Conservation (phyloP, 192 early-diverging fungal species). For the Backusella australiensis region DNA sequence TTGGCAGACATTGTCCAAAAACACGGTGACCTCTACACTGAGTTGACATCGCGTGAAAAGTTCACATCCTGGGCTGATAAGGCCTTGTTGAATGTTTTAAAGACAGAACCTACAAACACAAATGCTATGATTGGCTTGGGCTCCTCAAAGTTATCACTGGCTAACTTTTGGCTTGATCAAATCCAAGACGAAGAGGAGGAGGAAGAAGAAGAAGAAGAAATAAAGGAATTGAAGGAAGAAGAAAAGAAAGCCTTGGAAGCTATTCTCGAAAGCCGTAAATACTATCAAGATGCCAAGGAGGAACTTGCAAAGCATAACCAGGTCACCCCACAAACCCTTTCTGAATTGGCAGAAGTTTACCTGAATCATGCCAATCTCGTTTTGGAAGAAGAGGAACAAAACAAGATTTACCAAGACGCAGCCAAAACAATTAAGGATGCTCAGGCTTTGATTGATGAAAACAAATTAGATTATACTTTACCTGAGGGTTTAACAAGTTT, state of each 20-base stretch:
- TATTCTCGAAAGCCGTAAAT: slow-evolving; percentile 17
- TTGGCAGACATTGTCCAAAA: slow-evolving; percentile 23
- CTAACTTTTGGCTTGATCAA: slow-evolving; percentile 29
- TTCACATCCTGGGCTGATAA: slow-evolving; percentile 25
- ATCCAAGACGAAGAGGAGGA: slow-evolving; percentile 8
- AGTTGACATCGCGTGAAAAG: neutral
- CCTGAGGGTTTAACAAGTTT: slow-evolving; percentile 34
- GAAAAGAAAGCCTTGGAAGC: slow-evolving; percentile 30
- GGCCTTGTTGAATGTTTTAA: neutral
- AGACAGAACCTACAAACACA: slow-evolving; percentile 12
- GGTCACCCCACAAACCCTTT: slow-evolving; percentile 9
- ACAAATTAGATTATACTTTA: slow-evolving; percentile 14
- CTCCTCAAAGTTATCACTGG: slow-evolving; percentile 22
- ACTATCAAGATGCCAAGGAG: slow-evolving; percentile 7
- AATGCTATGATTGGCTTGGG: slow-evolving; percentile 20
- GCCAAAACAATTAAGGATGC: slow-evolving; percentile 18
- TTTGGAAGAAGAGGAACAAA: slow-evolving; percentile 24
- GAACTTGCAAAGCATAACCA: slow-evolving; percentile 2
- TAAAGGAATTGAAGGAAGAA: slow-evolving; percentile 15
- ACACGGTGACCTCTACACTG: slow-evolving; percentile 24
- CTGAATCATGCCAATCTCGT: slow-evolving; percentile 34
- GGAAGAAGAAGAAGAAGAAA: slow-evolving; percentile 18
- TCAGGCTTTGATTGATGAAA: neutral
- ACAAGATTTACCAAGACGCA: slow-evolving; percentile 22
- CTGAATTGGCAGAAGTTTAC: slow-evolving; percentile 30